phyloP scores from a whole-genome alignment of 169 alveolate genomes.

The Eimeria tenella region DNA sequence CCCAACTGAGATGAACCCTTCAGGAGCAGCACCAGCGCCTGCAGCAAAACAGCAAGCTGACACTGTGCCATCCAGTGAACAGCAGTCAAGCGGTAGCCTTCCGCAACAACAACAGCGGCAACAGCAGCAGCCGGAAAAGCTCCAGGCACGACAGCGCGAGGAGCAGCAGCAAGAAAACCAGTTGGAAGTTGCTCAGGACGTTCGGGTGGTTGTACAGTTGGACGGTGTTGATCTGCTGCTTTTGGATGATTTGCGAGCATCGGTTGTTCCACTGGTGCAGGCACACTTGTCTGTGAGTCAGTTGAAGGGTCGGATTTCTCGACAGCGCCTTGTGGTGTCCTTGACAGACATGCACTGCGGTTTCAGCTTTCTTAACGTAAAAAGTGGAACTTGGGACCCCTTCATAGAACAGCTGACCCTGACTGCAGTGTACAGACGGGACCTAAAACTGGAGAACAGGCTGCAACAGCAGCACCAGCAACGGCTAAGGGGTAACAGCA shows the following conservation, averaged over 20 bases:
- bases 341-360: slow-evolving; percentile 56
- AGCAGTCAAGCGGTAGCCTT: background rate
- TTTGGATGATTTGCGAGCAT: slow-evolving; percentile 87
- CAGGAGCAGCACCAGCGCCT: slow-evolving; percentile 40
- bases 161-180: slow-evolving; percentile 19
- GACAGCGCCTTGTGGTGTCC: slow-evolving; percentile 38
- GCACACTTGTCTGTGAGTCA: slow-evolving; percentile 80
- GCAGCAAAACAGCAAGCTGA: background rate
- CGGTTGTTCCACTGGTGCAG: slow-evolving; percentile 89
- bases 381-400: slow-evolving; percentile 79
- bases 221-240: slow-evolving; percentile 86
- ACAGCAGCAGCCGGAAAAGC: background rate
- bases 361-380: slow-evolving; percentile 53
- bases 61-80: background rate
- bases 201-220: slow-evolving; percentile 71
- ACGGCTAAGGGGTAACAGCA: slow-evolving; percentile 48
- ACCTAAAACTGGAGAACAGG: slow-evolving; percentile 32
- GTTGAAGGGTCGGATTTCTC: slow-evolving; percentile 49
- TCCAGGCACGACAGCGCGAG: slow-evolving; percentile 32
- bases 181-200: slow-evolving; percentile 21
- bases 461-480: slow-evolving; percentile 68
- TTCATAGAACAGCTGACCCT: slow-evolving; percentile 55
- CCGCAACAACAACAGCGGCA: slow-evolving; percentile 3
- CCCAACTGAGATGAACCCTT: background rate
- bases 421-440: slow-evolving; percentile 65